phyloP scores from a whole-genome alignment of 2,329 filamentous ascomycete species.

The Proliferodiscus dingleyae region DNA sequence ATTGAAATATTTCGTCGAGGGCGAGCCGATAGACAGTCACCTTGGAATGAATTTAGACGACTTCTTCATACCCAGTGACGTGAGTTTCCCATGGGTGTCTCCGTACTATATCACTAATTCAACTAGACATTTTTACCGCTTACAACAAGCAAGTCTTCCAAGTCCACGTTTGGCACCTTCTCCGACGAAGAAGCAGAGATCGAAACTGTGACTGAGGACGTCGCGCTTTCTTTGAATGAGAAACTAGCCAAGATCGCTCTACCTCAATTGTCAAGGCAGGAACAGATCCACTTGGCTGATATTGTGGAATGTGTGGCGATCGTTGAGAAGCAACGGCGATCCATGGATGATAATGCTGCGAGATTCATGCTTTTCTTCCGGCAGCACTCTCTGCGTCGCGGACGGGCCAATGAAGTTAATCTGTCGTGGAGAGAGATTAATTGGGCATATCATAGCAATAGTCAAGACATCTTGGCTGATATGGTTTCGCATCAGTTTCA shows the following conservation, averaged over 20 bases:
- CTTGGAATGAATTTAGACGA: conserved; percentile 60
- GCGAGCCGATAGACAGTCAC: conserved; percentile 74
- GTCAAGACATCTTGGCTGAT: conserved; percentile 85
- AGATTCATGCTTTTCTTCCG: conserved; percentile 85
- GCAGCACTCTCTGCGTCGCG: conserved; percentile 68
- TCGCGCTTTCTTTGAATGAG: conserved; percentile 67
- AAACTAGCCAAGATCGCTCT: conserved; percentile 71
- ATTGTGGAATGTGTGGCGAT: conserved; percentile 80
- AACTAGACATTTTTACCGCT: conserved; percentile 16
- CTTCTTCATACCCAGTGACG: conserved; percentile 43
- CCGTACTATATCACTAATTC: conserved; percentile 1
- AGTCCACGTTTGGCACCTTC: conserved; percentile 44
- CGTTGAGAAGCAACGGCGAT: conserved; percentile 80
- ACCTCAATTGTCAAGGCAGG: conserved; percentile 74
- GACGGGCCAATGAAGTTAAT: conserved; percentile 57
- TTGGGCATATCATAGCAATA: conserved; percentile 79
- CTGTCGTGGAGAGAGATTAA: conserved; percentile 75
- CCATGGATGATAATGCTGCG: conserved; percentile 84
- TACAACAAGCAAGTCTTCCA: conserved; percentile 18
- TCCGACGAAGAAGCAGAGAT: conserved; percentile 50
- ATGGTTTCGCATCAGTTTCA: conserved; percentile 77
- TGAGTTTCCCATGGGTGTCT: conserved; percentile 11
- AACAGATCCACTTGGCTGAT: conserved; percentile 80
- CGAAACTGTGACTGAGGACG: conserved; percentile 64
- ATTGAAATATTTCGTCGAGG: conserved; percentile 78